Percentiles rank a stretch among this genome's conserved stretches.
Evolutionary conservation across 23 red algal genomes (phyloP).

Genomic region (Chondrus crispus): DNA sequence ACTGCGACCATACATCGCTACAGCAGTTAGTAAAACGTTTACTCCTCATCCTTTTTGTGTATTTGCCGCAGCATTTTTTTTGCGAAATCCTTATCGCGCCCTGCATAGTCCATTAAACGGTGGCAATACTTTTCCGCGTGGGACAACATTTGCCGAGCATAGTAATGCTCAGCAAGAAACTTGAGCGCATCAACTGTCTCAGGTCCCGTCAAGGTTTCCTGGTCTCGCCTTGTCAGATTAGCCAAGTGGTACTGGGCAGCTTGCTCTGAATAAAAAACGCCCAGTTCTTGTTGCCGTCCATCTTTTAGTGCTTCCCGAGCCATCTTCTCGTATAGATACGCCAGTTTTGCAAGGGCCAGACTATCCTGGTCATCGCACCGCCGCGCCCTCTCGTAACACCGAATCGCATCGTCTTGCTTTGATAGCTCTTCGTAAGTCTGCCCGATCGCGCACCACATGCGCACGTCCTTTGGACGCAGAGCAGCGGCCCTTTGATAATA

Average conservation of each 20-base stretch:
- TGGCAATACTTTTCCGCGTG: slow-evolving; percentile 43
- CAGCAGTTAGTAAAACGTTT: too few species aligned
- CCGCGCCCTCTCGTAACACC: slow-evolving; percentile 67
- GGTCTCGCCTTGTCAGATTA: slow-evolving; percentile 33
- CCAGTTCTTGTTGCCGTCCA: slow-evolving; percentile 44
- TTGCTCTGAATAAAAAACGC: slow-evolving; percentile 10
- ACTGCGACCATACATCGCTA: too few species aligned
- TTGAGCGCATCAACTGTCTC: slow-evolving; percentile 37
- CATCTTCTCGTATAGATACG: slow-evolving; percentile 57
- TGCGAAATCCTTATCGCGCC: slow-evolving; percentile 52
- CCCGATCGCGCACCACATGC: slow-evolving; percentile 94
- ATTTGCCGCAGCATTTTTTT: slow-evolving; percentile 54
- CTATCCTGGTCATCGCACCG: slow-evolving; percentile 58
- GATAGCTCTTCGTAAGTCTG: slow-evolving; percentile 79
- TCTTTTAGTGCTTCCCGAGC: slow-evolving; percentile 34
- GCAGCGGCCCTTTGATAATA: slow-evolving; percentile 93
- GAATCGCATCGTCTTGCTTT: slow-evolving; percentile 62
- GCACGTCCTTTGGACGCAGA: slow-evolving; percentile 77
- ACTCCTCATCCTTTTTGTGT: neutral
- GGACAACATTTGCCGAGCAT: neutral
- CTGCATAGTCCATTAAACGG: slow-evolving; percentile 51
- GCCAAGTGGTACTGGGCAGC: slow-evolving; percentile 52
- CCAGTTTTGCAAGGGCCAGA: slow-evolving; percentile 49
- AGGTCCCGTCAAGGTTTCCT: slow-evolving; percentile 23
- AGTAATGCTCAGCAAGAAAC: slow-evolving; percentile 40